phyloP scores from a whole-genome alignment of 2,329 filamentous ascomycete genomes.

The Neurospora sp. region DNA sequence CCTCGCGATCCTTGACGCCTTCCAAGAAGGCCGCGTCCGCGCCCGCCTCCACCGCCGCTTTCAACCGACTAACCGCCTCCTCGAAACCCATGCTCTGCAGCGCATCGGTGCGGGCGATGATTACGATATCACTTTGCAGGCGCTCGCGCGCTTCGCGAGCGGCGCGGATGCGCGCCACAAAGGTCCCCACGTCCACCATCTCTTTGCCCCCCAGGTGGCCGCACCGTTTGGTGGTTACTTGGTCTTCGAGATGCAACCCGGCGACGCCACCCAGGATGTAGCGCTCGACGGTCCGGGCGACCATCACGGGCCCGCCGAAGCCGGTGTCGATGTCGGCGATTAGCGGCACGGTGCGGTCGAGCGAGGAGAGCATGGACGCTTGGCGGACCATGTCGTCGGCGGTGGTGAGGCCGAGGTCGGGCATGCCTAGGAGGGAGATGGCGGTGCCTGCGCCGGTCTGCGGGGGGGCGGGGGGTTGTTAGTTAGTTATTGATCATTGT shows the following conservation, averaged over 20 bases:
- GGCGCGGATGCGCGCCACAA: constrained; percentile 46
- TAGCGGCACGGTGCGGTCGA: constrained; percentile 44
- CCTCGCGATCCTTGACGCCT: constrained; percentile 40
- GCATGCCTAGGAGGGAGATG: constrained; percentile 50
- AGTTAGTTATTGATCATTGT: neutral
- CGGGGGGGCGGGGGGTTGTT: neutral
- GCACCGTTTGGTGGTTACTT: constrained; percentile 55
- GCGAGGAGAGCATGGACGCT: constrained; percentile 54
- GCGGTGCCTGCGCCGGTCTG: constrained; percentile 54
- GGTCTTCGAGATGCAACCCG: constrained; percentile 53
- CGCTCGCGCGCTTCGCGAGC: constrained; percentile 39
- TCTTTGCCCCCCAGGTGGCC: constrained; percentile 55
- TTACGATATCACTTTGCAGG: constrained; percentile 46
- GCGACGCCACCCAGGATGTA: constrained; percentile 48
- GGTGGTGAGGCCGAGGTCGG: constrained; percentile 53
- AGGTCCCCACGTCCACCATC: constrained; percentile 42
- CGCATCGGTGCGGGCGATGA: constrained; percentile 57
- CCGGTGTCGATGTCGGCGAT: constrained; percentile 54
- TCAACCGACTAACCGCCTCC: constrained; percentile 41
- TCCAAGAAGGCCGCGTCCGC: constrained; percentile 54
- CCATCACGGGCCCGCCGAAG: constrained; percentile 43
- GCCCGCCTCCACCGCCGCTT: constrained; percentile 40
- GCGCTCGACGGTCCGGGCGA: constrained; percentile 40
- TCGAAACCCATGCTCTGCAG: constrained; percentile 47
- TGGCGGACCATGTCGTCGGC: constrained; percentile 54